Evolutionary conservation across 495 filamentous ascomycete species (phyloP).

Genomic region (Penicillium bovifimosum): DNA sequence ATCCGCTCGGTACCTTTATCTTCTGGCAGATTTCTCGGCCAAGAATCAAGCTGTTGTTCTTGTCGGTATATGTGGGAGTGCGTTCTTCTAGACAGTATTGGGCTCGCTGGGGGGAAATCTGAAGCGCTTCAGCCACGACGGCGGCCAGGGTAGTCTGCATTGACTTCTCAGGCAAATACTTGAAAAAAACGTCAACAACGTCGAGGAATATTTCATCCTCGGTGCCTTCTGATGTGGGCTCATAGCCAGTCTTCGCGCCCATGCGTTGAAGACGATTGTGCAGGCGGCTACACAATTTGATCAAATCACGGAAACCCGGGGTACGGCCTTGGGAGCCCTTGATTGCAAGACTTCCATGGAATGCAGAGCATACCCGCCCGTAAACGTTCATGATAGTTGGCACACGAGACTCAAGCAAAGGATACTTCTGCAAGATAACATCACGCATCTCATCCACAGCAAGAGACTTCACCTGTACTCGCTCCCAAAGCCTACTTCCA

Average conservation of each 20-base stretch:
- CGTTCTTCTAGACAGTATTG: slow-evolving; percentile 63
- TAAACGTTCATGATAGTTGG: slow-evolving; percentile 72
- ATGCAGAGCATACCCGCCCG: slow-evolving; percentile 52
- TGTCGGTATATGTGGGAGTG: slow-evolving; percentile 57
- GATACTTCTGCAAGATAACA: slow-evolving; percentile 64
- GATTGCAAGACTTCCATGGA: slow-evolving; percentile 43
- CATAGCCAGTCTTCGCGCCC: slow-evolving; percentile 62
- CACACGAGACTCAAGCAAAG: slow-evolving; percentile 63
- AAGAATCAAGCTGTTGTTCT: slow-evolving; percentile 52
- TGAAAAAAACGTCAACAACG: slow-evolving; percentile 81
- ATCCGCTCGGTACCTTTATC: slow-evolving; percentile 36
- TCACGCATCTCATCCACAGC: slow-evolving; percentile 64
- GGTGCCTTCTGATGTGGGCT: slow-evolving; percentile 64
- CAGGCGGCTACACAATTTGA: slow-evolving; percentile 83
- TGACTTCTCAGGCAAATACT: slow-evolving; percentile 62
- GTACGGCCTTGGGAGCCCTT: slow-evolving; percentile 44
- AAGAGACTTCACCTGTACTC: slow-evolving; percentile 62
- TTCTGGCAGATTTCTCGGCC: slow-evolving; percentile 57
- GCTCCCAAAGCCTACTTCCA: slow-evolving; percentile 76
- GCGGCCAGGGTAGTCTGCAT: slow-evolving; percentile 56
- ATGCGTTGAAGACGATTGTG: slow-evolving; percentile 51
- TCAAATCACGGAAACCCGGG: slow-evolving; percentile 69
- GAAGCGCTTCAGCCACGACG: slow-evolving; percentile 75
- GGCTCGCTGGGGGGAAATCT: slow-evolving; percentile 72
- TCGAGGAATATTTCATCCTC: slow-evolving; percentile 88